Base-by-base conservation (phyloP, 2,329 filamentous ascomycete genomes). In the Macrophomina tecta region DNA sequence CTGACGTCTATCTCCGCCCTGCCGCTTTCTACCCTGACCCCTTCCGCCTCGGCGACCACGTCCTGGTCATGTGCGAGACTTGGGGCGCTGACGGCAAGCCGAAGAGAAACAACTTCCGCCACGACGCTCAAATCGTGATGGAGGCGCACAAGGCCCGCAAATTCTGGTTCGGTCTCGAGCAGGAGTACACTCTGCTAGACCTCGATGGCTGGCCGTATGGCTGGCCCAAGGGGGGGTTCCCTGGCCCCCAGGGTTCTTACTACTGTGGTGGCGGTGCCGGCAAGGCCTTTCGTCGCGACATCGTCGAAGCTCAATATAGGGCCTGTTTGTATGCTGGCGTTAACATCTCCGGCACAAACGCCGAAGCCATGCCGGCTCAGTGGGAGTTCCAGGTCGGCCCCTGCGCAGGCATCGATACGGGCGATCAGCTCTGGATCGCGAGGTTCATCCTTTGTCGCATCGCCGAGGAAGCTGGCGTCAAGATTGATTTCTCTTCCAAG, bases 381-480 rank as follows among this genome's bases (percentile, higher is more conserved):
- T 97, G 94, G 94, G 94, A 98, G 82, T 97, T 92, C 89, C 94
- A 97, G 80, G 92, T 97, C 75, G 94, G 94, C 67, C 94, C 94
- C 70, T 97, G 92, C 82, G 81, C 84, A 64, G 94, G 93, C 70
- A 97, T 97, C 75, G 85, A 90, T 79, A 91, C 98, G 86, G 94
- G 95, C 81, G 95, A 99, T 81, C 90, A 98, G 78, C 92, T 99
- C 75, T 98, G 94, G n/a, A 86, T 97, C 76, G 91, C 92, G 71
- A 91, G 92, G 72, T 96, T 93, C 88, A 86, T 96, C 74, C 91
- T 96, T 71, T 87, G 91, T 86, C 91, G 94, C 72, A 91, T 98
- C 69, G 92, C 94, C 65, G 95, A 99, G 81, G 94, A 98, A 77
- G 97, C 97, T 76, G 95, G 94, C 76, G 94, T 91, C 81, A 94